Evolutionary conservation across 2,329 filamentous ascomycete genomes (phyloP).

Genomic region (Didymella segeticola): DNA sequence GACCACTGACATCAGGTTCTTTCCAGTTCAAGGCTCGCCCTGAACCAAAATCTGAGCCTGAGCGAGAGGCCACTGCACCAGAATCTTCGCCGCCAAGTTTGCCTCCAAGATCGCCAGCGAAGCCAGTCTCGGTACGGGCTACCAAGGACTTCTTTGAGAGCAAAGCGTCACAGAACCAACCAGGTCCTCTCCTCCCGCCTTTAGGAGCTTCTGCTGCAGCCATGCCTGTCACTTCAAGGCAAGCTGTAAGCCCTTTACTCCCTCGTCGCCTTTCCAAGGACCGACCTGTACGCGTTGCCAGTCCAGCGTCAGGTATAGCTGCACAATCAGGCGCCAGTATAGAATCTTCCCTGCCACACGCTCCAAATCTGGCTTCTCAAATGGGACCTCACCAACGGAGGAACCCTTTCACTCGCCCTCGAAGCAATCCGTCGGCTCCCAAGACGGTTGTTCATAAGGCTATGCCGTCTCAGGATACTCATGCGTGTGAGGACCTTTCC

Average conservation of each 20-base stretch:
- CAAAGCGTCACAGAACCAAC: slow-evolving; percentile 27
- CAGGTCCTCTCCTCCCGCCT: slow-evolving; percentile 22
- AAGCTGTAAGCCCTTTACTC: background rate
- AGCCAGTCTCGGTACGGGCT: slow-evolving; percentile 33
- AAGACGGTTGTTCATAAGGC: slow-evolving; percentile 16
- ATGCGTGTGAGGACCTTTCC: background rate
- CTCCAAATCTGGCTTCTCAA: slow-evolving; percentile 15
- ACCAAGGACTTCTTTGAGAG: slow-evolving; percentile 40
- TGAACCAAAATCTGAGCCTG: slow-evolving; percentile 15
- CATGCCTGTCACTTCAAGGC: slow-evolving; percentile 9
- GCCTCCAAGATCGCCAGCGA: slow-evolving; percentile 17
- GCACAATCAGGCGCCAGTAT: background rate
- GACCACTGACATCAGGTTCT: slow-evolving; percentile 25
- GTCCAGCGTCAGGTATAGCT: background rate
- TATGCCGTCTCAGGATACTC: background rate
- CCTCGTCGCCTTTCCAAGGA: background rate
- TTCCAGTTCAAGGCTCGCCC: slow-evolving; percentile 28
- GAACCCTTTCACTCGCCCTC: slow-evolving; percentile 18
- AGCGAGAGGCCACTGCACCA: slow-evolving; percentile 12
- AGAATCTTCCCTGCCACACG: slow-evolving; percentile 12
- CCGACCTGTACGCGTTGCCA: slow-evolving; percentile 7
- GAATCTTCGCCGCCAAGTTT: slow-evolving; percentile 11
- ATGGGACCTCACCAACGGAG: slow-evolving; percentile 11
- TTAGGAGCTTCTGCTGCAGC: slow-evolving; percentile 4
- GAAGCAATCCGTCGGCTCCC: slow-evolving; percentile 8